Conservation (phyloP, 768 basidiomycete genomes). For the Russula vinacea region DNA sequence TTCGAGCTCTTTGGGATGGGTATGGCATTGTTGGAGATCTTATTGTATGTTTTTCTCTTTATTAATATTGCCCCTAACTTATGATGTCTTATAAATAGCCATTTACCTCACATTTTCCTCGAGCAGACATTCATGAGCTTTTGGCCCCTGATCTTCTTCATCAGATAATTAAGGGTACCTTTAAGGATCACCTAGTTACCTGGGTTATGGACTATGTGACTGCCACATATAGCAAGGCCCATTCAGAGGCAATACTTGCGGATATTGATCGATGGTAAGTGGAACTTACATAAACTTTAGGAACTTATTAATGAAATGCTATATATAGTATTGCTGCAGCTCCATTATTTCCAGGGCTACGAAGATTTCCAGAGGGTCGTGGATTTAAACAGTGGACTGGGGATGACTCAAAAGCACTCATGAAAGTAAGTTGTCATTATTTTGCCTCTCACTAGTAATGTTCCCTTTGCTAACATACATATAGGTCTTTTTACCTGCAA, state of each 20-base stretch:
- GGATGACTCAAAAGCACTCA: background rate
- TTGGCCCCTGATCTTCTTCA: conserved; percentile 18
- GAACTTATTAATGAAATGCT: background rate
- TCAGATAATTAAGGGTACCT: conserved; percentile 36
- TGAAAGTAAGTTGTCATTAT: background rate
- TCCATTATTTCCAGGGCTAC: background rate
- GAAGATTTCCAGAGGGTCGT: background rate
- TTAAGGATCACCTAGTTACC: background rate
- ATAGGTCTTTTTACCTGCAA: background rate
- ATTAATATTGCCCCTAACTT: too few relatives aligned
- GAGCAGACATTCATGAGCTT: background rate
- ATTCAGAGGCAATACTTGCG: background rate
- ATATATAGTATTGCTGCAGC: background rate
- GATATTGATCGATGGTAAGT: background rate
- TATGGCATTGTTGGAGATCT: background rate
- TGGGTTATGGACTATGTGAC: background rate
- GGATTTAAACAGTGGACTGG: background rate
- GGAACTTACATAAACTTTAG: background rate
- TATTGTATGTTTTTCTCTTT: background rate
- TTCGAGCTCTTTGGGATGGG: too few relatives aligned
- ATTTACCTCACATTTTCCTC: background rate
- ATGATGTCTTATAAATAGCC: background rate
- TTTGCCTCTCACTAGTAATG: background rate
- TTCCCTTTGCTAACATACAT: background rate
- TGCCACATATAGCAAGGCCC: background rate